Conservation (phyloP, 2,329 filamentous ascomycete species). For the Sphaerulina vaccinii region DNA sequence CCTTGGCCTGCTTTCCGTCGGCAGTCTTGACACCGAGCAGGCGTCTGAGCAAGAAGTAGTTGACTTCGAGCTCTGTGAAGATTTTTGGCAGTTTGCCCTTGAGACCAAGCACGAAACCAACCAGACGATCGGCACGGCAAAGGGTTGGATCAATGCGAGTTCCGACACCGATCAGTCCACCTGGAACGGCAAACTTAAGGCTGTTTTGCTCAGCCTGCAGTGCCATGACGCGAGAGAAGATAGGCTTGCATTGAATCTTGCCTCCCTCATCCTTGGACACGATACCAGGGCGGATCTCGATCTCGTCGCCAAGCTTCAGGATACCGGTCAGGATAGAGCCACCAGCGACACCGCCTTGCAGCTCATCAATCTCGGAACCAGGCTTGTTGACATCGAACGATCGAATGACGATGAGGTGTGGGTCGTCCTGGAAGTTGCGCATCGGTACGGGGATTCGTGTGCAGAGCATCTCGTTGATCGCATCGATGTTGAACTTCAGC, state of each 20-base stretch:
- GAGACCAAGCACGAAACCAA: constrained; percentile 94
- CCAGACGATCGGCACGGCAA: constrained; percentile 97
- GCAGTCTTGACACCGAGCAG: constrained; percentile 95
- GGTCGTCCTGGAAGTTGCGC: constrained; percentile 85
- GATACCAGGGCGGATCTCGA: constrained; percentile 98
- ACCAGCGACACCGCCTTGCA: constrained; percentile 98
- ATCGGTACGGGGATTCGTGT: constrained; percentile 90
- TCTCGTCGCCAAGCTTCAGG: constrained; percentile 94
- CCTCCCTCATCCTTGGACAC: constrained; percentile 93
- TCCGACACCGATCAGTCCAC: constrained; percentile 96
- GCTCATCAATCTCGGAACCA: constrained; percentile 94
- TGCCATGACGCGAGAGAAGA: constrained; percentile 91
- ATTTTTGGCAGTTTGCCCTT: constrained; percentile 92
- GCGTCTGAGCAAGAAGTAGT: constrained; percentile 95
- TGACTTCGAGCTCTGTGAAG: constrained; percentile 97
- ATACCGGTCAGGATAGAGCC: constrained; percentile 96
- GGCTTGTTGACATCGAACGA: constrained; percentile 99
- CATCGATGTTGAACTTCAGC: constrained; percentile 99
- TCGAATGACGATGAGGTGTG: constrained; percentile 98
- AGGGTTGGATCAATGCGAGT: constrained; percentile 96
- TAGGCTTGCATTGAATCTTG: constrained; percentile 92
- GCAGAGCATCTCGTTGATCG: constrained; percentile 93
- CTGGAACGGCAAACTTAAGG: constrained; percentile 95
- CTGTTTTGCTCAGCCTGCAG: constrained; percentile 98
- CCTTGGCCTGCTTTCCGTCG: constrained; percentile 98